phyloP scores from a whole-genome alignment of 495 filamentous ascomycete species.

The Penicillium lividum region DNA sequence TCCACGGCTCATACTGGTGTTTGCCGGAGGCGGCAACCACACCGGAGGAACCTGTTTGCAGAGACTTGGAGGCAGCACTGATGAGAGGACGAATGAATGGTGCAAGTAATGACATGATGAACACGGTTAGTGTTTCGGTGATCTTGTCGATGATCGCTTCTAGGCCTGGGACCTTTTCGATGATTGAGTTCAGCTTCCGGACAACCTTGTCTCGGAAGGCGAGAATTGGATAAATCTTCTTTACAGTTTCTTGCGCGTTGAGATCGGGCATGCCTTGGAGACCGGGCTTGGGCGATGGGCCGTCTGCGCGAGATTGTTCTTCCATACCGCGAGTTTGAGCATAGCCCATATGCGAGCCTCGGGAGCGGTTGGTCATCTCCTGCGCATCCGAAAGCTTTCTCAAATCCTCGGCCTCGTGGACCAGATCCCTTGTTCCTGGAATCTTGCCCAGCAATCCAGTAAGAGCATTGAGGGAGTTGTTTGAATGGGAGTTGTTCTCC shows the following conservation, averaged over 20 bases:
- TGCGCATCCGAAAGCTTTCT: slow-evolving; percentile 74
- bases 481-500: slow-evolving; percentile 49
- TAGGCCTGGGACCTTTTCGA: slow-evolving; percentile 90
- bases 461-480: slow-evolving; percentile 53
- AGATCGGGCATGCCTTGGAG: slow-evolving; percentile 75
- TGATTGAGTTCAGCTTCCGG: slow-evolving; percentile 73
- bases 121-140: slow-evolving; percentile 85
- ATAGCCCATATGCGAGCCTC: slow-evolving; percentile 36
- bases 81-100: slow-evolving; percentile 92
- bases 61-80: slow-evolving; percentile 72
- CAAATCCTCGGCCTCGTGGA: slow-evolving; percentile 75
- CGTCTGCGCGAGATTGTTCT: slow-evolving; percentile 26
- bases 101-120: slow-evolving; percentile 84
- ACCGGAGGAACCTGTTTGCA: slow-evolving; percentile 79
- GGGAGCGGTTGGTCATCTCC: slow-evolving; percentile 59
- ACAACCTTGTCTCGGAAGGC: slow-evolving; percentile 93
- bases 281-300: slow-evolving; percentile 40
- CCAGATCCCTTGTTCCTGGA: slow-evolving; percentile 74
- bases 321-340: slow-evolving; percentile 15
- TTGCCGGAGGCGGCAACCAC: slow-evolving; percentile 79
- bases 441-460: slow-evolving; percentile 73
- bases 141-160: slow-evolving; percentile 86
- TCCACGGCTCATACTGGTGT: slow-evolving; percentile 91
- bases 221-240: slow-evolving; percentile 91
- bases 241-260: slow-evolving; percentile 77